phyloP scores from a whole-genome alignment of 192 early-diverging fungal species.

The Coemansia javaensis region DNA sequence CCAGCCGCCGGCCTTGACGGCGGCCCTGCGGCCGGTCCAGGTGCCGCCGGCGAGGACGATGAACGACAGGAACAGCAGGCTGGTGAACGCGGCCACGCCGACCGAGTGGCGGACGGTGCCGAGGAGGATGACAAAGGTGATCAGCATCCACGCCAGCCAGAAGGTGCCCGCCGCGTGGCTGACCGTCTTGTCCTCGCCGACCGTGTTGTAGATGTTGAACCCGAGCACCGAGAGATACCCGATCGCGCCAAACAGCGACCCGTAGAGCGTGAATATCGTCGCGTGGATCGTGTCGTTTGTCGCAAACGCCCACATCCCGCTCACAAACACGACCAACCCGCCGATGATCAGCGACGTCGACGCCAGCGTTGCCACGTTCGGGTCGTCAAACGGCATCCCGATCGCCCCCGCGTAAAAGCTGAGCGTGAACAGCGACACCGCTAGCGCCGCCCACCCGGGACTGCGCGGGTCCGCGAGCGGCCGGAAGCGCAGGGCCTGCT shows the following conservation, averaged over 20 bases:
- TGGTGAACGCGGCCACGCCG: conserved; percentile 57
- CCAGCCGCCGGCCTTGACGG: conserved; percentile 64
- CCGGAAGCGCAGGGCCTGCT: conserved; percentile 45
- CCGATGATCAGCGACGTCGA: conserved; percentile 48
- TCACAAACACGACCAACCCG: conserved; percentile 47
- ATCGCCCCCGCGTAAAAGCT: conserved; percentile 51
- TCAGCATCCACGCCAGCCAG: conserved; percentile 64
- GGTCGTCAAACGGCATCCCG: conserved; percentile 48
- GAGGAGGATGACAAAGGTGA: conserved; percentile 64
- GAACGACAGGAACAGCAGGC: conserved; percentile 60
- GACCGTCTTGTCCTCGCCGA: conserved; percentile 50
- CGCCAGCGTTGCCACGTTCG: conserved; percentile 43
- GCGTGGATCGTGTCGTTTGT: conserved; percentile 80
- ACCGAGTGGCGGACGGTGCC: conserved; percentile 59
- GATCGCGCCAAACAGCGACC: conserved; percentile 62
- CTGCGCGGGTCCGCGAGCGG: conserved; percentile 46
- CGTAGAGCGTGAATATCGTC: conserved; percentile 71
- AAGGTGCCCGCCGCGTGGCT: conserved; percentile 61
- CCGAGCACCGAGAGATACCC: conserved; percentile 46
- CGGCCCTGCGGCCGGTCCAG: conserved; percentile 49
- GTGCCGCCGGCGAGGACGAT: conserved; percentile 60
- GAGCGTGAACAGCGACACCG: conserved; percentile 45
- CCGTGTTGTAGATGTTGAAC: conserved; percentile 55
- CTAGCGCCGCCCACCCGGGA: conserved; percentile 48
- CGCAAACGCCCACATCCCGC: conserved; percentile 69